Evolutionary conservation across 1,284 basidiomycete species (phyloP).

Genomic region (Peniophora sp.): DNA sequence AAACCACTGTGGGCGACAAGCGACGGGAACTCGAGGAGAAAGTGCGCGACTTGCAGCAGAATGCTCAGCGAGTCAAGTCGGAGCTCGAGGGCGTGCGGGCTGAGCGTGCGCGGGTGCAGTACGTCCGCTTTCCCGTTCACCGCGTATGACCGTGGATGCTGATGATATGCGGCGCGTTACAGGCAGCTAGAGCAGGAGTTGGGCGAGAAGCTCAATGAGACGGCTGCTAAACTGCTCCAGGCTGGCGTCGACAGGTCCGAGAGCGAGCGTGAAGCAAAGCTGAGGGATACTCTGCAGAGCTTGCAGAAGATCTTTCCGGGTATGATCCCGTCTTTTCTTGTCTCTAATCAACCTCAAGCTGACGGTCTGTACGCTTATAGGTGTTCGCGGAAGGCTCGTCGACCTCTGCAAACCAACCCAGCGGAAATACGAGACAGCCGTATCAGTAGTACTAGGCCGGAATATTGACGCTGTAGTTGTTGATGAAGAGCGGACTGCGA

Average conservation of each 20-base stretch:
- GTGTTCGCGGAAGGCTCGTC: conserved; percentile 84
- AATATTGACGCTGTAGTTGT: conserved; percentile 96
- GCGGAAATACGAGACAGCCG: conserved; percentile 88
- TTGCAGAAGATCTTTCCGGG: conserved; percentile 87
- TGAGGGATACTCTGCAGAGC: conserved; percentile 82
- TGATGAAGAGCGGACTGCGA: conserved; percentile 93
- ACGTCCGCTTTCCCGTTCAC: not conserved
- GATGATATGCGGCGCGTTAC: conserved; percentile 2
- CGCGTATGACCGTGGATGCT: not conserved
- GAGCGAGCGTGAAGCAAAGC: conserved; percentile 74
- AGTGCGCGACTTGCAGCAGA: conserved; percentile 41
- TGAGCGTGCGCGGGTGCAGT: conserved; percentile 53
- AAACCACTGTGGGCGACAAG: no score
- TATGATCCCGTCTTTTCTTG: conserved; percentile 16
- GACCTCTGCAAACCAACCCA: conserved; percentile 93
- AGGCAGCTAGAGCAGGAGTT: conserved; percentile 85
- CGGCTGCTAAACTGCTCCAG: conserved; percentile 81
- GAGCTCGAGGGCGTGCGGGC: conserved; percentile 71
- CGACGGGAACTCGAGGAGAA: conserved; percentile 49
- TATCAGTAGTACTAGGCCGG: conserved; percentile 91
- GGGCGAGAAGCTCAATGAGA: conserved; percentile 83
- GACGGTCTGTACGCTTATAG: conserved; percentile 29
- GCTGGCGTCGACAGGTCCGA: conserved; percentile 84
- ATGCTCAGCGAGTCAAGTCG: conserved; percentile 53
- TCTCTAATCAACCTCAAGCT: not conserved